Percentiles rank a stretch among this genome's conserved stretches.
Evolutionary conservation across 345 rosid species (phyloP).

Genomic region (Theobroma cacao): DNA sequence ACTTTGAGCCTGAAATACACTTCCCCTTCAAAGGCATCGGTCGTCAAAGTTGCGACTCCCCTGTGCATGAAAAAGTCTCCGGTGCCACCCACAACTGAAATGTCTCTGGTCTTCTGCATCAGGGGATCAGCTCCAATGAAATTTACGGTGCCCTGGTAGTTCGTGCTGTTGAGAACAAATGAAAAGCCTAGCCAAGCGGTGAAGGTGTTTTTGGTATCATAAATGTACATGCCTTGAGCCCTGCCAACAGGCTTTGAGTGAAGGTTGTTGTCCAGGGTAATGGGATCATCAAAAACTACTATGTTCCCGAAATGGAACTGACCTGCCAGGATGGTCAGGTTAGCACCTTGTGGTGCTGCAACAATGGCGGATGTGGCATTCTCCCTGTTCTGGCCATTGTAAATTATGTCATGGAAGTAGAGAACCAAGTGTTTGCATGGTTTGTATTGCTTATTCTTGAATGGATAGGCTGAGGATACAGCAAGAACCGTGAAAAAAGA

Average conservation of each 20-base stretch:
- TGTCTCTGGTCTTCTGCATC: slow-evolving; percentile 38
- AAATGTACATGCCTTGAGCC: slow-evolving; percentile 50
- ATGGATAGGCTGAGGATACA: slow-evolving; percentile 8
- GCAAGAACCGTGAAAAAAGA: not conserved
- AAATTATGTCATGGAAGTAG: slow-evolving; percentile 49
- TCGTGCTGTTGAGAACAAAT: slow-evolving; percentile 36
- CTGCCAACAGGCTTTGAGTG: slow-evolving; percentile 38
- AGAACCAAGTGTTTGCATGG: slow-evolving; percentile 41
- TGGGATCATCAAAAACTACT: slow-evolving; percentile 49
- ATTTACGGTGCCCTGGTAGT: slow-evolving; percentile 33
- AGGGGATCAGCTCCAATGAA: slow-evolving; percentile 46
- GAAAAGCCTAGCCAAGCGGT: slow-evolving; percentile 54
- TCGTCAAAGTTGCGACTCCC: slow-evolving; percentile 40
- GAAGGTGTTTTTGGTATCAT: slow-evolving; percentile 40
- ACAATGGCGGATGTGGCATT: slow-evolving; percentile 48
- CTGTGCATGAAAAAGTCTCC: slow-evolving; percentile 53
- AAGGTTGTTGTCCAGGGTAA: slow-evolving; percentile 47
- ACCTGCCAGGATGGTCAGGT: slow-evolving; percentile 32
- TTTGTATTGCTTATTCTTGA: not conserved
- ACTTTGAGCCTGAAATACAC: slow-evolving; percentile 37
- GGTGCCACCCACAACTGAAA: slow-evolving; percentile 48
- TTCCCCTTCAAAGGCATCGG: slow-evolving; percentile 43
- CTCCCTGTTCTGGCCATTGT: slow-evolving; percentile 40
- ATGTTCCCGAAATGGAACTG: slow-evolving; percentile 42
- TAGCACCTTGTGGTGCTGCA: slow-evolving; percentile 36